Evolutionary conservation across 352 stramenopile genomes (phyloP).

Genomic region (Aphanomyces invadans): DNA sequence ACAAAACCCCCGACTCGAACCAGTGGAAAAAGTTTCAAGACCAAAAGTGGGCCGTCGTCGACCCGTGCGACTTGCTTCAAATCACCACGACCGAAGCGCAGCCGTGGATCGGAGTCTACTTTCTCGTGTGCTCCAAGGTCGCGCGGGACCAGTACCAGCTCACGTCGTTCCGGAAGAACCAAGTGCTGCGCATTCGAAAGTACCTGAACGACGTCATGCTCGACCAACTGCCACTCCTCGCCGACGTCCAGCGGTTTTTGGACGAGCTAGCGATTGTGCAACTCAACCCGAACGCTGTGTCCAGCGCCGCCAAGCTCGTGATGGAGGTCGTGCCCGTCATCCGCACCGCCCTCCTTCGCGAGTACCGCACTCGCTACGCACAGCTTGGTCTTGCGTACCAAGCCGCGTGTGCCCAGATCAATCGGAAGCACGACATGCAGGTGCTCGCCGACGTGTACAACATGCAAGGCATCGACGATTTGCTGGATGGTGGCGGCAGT

Average conservation of each 20-base stretch:
- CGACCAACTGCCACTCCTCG: slow-evolving; percentile 93
- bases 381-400: slow-evolving; percentile 46
- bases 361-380: slow-evolving; percentile 34
- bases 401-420: slow-evolving; percentile 34
- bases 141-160: slow-evolving; percentile 91
- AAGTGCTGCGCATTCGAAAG: slow-evolving; percentile 89
- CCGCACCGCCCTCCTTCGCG: slow-evolving; percentile 42
- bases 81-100: slow-evolving; percentile 92
- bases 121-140: slow-evolving; percentile 88
- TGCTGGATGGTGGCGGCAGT: slow-evolving; percentile 39
- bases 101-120: slow-evolving; percentile 92
- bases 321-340: slow-evolving; percentile 76
- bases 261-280: slow-evolving; percentile 93
- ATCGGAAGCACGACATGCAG: slow-evolving; percentile 50
- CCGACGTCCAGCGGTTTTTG: slow-evolving; percentile 90
- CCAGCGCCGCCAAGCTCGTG: slow-evolving; percentile 45
- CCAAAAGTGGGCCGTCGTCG: slow-evolving; percentile 87
- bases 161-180: slow-evolving; percentile 90
- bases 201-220: slow-evolving; percentile 93
- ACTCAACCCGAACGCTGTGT: slow-evolving; percentile 32
- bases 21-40: slow-evolving; percentile 90
- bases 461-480: slow-evolving; percentile 68
- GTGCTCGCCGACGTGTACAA: slow-evolving; percentile 68
- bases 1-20: slow-evolving; percentile 40
- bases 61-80: slow-evolving; percentile 81